phyloP scores from a whole-genome alignment of 768 basidiomycete species.

The Amanita fuliginea region DNA sequence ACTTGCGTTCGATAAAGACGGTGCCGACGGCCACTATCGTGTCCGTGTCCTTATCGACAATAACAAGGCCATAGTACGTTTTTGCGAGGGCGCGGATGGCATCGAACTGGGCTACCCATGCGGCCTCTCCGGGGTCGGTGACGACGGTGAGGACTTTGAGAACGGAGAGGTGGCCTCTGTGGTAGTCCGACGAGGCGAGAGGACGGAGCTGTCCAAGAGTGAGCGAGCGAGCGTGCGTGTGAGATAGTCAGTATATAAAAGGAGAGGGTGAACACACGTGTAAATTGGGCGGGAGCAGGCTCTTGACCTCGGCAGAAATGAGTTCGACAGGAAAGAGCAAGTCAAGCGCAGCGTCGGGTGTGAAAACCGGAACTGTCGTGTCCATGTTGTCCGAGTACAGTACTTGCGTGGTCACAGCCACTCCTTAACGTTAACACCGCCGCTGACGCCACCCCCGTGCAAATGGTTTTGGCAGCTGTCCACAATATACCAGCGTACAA shows the following conservation, averaged over 20 bases:
- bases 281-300: constrained; percentile 49
- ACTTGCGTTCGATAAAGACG: constrained; percentile 90
- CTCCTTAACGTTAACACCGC: neutral
- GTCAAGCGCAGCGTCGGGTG: constrained; percentile 57
- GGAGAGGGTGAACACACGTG: constrained; percentile 36
- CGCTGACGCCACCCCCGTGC: neutral
- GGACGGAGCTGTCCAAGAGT: constrained; percentile 64
- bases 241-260: too few species aligned
- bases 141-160: constrained; percentile 72
- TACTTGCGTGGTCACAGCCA: neutral
- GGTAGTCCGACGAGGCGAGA: constrained; percentile 74
- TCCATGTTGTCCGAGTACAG: neutral
- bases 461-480: too few species aligned
- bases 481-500: too few species aligned
- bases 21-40: constrained; percentile 75
- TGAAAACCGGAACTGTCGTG: constrained; percentile 23
- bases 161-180: constrained; percentile 73
- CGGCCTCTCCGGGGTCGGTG: constrained; percentile 46
- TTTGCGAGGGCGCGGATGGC: constrained; percentile 37
- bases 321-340: constrained; percentile 66
- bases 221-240: neutral
- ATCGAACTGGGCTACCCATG: constrained; percentile 65
- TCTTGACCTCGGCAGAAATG: constrained; percentile 55
- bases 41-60: constrained; percentile 66
- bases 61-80: constrained; percentile 81